Conservation (phyloP, 169 alveolate genomes). For the Toxoplasma gondii region DNA sequence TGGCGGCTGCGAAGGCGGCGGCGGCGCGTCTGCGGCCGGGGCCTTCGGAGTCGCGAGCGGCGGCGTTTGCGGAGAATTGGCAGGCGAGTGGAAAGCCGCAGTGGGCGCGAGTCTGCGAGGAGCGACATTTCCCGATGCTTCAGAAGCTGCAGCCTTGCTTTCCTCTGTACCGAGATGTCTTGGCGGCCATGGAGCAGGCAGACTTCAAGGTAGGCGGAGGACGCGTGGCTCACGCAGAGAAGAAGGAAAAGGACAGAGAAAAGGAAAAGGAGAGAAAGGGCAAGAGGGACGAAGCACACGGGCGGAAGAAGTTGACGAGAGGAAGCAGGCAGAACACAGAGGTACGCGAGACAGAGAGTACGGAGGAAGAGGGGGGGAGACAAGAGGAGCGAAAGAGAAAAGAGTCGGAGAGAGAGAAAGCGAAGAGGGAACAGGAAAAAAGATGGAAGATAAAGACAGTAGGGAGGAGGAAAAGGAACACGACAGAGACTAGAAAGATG, state of each 20-base stretch:
- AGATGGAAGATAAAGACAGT: background rate
- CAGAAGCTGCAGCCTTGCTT: background rate
- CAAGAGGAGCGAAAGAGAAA: no score
- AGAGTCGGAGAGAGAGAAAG: background rate
- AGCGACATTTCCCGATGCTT: background rate
- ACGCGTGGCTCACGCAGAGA: background rate
- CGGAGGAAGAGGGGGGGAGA: no score
- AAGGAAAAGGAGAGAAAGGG: background rate
- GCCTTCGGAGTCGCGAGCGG: background rate
- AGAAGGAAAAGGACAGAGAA: background rate
- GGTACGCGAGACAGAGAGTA: no score
- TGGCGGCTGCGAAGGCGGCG: background rate
- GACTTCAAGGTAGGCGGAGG: conserved; percentile 26
- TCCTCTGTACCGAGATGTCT: background rate
- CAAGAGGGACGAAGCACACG: background rate
- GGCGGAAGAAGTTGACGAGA: background rate
- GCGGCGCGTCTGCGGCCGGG: background rate
- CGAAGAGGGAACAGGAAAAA: background rate
- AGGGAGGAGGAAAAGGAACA: background rate
- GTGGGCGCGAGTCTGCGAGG: background rate
- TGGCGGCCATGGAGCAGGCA: background rate
- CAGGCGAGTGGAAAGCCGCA: background rate
- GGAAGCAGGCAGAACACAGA: background rate
- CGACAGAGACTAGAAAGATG: background rate
- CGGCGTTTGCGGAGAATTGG: background rate